phyloP scores from a whole-genome alignment of 2,329 filamentous ascomycete species.

The Apiospora hydei region DNA sequence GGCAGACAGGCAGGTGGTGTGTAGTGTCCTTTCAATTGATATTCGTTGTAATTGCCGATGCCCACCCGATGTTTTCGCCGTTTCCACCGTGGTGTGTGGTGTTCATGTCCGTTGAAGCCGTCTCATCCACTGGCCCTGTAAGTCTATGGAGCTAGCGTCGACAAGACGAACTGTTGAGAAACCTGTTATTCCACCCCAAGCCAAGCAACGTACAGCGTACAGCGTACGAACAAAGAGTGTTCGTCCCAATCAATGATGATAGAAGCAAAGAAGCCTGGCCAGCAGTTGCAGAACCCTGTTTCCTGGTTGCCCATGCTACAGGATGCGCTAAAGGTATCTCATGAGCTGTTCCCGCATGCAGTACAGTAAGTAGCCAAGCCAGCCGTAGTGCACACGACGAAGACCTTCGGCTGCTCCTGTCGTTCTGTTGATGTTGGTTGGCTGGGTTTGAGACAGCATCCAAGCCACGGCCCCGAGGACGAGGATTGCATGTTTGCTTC shows the following conservation, averaged over 20 bases:
- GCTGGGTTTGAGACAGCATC: slow-evolving; percentile 16
- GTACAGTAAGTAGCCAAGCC: background rate
- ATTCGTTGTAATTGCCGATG: background rate
- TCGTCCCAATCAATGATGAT: background rate
- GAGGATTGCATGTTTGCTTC: slow-evolving; percentile 9
- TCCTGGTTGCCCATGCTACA: slow-evolving; percentile 8
- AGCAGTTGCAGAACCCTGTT: background rate
- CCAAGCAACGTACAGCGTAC: background rate
- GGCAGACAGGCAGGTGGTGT: background rate
- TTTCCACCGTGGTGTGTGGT: background rate
- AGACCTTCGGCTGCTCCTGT: background rate
- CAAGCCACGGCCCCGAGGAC: slow-evolving; percentile 2
- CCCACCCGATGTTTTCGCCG: background rate
- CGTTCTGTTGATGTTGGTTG: background rate
- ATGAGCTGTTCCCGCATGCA: slow-evolving; percentile 11
- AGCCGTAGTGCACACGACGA: slow-evolving; percentile 1
- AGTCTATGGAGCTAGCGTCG: background rate
- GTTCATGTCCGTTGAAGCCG: slow-evolving; percentile 15
- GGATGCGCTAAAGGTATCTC: background rate
- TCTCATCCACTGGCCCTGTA: background rate
- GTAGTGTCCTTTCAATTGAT: background rate
- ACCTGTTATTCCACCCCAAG: slow-evolving; percentile 2
- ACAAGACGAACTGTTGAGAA: background rate
- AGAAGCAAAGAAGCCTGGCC: background rate
- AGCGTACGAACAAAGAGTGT: background rate